Base-by-base conservation (phyloP, 192 early-diverging fungal genomes). In the Allomyces macrogynus region DNA sequence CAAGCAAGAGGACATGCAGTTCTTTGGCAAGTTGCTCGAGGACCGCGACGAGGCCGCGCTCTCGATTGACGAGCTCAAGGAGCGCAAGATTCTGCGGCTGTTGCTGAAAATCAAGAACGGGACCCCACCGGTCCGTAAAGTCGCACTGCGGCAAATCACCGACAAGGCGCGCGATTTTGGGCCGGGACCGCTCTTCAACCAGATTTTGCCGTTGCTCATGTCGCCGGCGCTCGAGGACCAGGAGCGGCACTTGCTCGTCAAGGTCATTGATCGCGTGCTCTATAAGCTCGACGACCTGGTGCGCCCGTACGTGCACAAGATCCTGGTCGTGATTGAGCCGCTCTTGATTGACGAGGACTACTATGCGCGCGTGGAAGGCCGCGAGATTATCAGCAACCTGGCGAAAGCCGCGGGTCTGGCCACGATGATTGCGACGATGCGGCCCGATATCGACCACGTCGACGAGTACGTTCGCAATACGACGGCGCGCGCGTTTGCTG, bases 391-490 rank as follows among this genome's bases (percentile, higher is more conserved):
- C 72, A 87, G 84, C 72, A 99, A 97, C 76, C 78, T 99, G 54
- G 86, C 85, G 71, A 99, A 97, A 71, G 96, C 96, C 8, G 96
- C 92, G 0, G 96, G 96, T 60, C 75, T 99, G 61, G 86, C 92
- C 4, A 91, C 92, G 27, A 97, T 99, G 96, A 93, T 99, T 67
- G 84, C 94, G 24, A 92, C 91, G 11, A 93, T 99, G 96, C 87
- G 94, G n/a, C 93, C 94, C 9, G 94, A 97, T 74, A 94, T 99
- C 68, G 95, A 99, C 73, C 91, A 97, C 69, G 81, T 80, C 1
- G 93, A 99, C 75, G 96, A 97, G 76, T 97, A 93, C 67, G 93
- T 99, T 14, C 84, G 96, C 66, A 97, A 96, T 74, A 97, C 95
- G 11, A 97, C 95, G 0, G 91, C 96, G 7, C 86, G 92, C 43